A percentile compares a stretch with the other conserved stretches of the same genome.
Evolutionary conservation across 352 stramenopile species (phyloP).

Genomic region (Pythium myriotylum): DNA sequence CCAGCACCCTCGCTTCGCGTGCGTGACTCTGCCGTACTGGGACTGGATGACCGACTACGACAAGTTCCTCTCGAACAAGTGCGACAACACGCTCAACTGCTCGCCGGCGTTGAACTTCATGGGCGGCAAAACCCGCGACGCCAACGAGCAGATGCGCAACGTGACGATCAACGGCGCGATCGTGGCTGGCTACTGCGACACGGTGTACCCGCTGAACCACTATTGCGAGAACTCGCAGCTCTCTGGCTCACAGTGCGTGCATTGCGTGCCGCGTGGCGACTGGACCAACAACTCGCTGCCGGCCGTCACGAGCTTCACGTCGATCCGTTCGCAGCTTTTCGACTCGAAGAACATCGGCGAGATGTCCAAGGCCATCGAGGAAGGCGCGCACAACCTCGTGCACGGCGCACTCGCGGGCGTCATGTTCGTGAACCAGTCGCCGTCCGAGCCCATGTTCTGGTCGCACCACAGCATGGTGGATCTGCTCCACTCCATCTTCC

Average conservation of each 20-base stretch:
- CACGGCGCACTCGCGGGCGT: constrained; percentile 44
- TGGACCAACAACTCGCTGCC: constrained; percentile 42
- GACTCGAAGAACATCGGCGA: constrained; percentile 49
- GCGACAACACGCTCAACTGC: constrained; percentile 47
- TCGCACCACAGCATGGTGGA: constrained; percentile 74
- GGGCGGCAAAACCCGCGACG: constrained; percentile 30
- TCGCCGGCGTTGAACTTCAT: constrained; percentile 44
- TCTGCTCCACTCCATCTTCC: constrained; percentile 63
- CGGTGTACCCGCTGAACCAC: constrained; percentile 39
- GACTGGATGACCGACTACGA: constrained; percentile 68
- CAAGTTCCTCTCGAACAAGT: constrained; percentile 37
- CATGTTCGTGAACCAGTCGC: constrained; percentile 55
- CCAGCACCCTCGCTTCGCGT: constrained; percentile 51
- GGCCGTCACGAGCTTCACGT: constrained; percentile 39
- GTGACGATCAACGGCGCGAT: constrained; percentile 47
- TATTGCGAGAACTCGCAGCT: constrained; percentile 51
- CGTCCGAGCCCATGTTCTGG: constrained; percentile 70
- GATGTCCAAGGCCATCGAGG: constrained; percentile 52
- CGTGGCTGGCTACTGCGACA: constrained; percentile 43
- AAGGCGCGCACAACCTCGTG: constrained; percentile 60
- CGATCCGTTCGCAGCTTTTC: constrained; percentile 54
- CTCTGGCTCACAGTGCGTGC: constrained; percentile 30
- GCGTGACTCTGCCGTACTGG: constrained; percentile 82
- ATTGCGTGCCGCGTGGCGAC: constrained; percentile 51
- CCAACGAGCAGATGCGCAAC: not conserved